A percentile compares a stretch with the other conserved stretches of the same genome.
Evolutionary conservation across 2,329 filamentous ascomycete species (phyloP).

Genomic region (Alternaria burnsii): DNA sequence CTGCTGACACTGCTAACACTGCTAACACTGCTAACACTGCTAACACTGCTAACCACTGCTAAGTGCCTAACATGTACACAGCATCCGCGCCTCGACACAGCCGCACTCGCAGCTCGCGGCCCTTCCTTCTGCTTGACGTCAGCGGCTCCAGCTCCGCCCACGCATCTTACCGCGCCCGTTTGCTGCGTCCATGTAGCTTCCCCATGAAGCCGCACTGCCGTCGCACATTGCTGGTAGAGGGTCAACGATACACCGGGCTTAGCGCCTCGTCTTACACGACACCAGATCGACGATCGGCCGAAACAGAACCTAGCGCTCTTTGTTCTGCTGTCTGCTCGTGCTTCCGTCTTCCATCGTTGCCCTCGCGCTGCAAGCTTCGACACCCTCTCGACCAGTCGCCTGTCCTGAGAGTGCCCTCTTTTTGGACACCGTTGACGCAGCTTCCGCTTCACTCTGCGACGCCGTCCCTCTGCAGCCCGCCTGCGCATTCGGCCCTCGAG

Average conservation of each 20-base stretch:
- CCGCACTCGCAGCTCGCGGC: neutral
- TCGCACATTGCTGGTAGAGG: neutral
- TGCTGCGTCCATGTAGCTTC: neutral
- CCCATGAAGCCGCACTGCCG: constrained; percentile 10
- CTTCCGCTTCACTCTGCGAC: constrained; percentile 8
- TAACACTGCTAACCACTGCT: too few relatives aligned
- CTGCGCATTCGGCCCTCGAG: constrained; percentile 2
- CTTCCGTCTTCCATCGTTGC: neutral
- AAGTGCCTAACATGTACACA: neutral
- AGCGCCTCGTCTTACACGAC: constrained; percentile 10
- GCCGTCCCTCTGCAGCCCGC: neutral
- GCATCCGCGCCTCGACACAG: neutral
- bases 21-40: neutral
- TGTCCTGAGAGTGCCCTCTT: neutral
- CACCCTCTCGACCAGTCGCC: neutral
- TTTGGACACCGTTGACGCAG: constrained; percentile 1
- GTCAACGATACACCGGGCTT: constrained; percentile 1
- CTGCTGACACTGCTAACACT: neutral
- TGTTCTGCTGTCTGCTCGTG: constrained; percentile 2
- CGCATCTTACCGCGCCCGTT: neutral
- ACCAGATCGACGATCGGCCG: constrained; percentile 16
- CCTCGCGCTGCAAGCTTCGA: neutral
- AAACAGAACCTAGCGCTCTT: constrained; percentile 12
- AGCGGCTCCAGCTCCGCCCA: constrained; percentile 12
- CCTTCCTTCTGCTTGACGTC: constrained; percentile 14